Percentiles rank a stretch among this genome's conserved stretches.
Evolutionary conservation across 345 rosid species (phyloP).

Genomic region (Lepidium didymum): DNA sequence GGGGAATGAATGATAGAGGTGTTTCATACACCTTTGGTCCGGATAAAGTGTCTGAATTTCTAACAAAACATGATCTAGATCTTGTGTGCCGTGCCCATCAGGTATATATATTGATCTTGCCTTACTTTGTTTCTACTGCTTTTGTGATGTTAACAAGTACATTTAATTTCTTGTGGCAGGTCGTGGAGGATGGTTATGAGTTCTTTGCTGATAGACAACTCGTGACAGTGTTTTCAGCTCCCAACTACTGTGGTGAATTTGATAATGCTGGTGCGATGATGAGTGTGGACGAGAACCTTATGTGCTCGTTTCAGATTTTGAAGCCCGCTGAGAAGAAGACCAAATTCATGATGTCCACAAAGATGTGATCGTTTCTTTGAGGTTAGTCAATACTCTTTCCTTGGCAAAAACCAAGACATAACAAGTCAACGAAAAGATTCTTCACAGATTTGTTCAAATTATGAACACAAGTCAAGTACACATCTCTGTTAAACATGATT

Average conservation of each 20-base stretch:
- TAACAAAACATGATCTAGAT: constrained; percentile 69
- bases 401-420: neutral
- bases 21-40: constrained; percentile 90
- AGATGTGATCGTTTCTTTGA: constrained; percentile 36
- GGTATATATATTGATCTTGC: constrained; percentile 34
- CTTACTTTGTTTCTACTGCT: neutral
- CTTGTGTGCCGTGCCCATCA: constrained; percentile 98
- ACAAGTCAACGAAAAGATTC: neutral
- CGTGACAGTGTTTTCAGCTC: constrained; percentile 92
- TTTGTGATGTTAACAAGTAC: neutral
- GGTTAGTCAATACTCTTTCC: constrained; percentile 16
- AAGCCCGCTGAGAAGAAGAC: constrained; percentile 85
- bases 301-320: constrained; percentile 95
- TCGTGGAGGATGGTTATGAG: constrained; percentile 97
- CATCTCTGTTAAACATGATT: neutral
- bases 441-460: neutral
- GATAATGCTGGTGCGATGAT: constrained; percentile 99
- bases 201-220: constrained; percentile 94
- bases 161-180: constrained; percentile 35
- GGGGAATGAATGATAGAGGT: constrained; percentile 98
- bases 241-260: constrained; percentile 95
- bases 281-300: constrained; percentile 78
- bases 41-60: constrained; percentile 74
- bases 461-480: neutral
- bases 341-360: constrained; percentile 57